Evolutionary conservation across 2,329 filamentous ascomycete species (phyloP).

Genomic region (Fusarium sp.): DNA sequence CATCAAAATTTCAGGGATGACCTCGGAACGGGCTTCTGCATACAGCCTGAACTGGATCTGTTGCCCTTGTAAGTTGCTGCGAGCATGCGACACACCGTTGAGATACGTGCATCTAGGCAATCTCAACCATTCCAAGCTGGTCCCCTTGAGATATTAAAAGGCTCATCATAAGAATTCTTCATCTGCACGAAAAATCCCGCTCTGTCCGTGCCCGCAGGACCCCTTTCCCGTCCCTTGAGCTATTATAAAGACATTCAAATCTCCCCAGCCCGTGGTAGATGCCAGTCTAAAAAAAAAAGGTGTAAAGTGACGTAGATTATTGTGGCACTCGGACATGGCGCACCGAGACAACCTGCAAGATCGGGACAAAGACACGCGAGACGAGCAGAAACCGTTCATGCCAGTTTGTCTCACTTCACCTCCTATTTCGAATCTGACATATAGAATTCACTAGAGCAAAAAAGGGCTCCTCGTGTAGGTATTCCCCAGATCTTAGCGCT

Average conservation of each 20-base stretch:
- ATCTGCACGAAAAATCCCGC: not conserved
- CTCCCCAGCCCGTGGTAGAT: constrained; percentile 16
- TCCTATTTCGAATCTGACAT: not conserved
- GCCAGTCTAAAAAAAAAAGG: constrained; percentile 12
- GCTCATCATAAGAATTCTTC: not conserved
- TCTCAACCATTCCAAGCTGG: constrained; percentile 33
- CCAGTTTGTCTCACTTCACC: constrained; percentile 13
- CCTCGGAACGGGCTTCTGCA: constrained; percentile 21
- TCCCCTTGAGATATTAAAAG: constrained; percentile 7
- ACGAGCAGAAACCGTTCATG: constrained; percentile 5
- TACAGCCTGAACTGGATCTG: constrained; percentile 23
- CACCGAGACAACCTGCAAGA: constrained; percentile 24
- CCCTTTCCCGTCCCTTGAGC: constrained; percentile 2
- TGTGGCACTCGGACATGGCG: constrained; percentile 1
- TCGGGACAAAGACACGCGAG: constrained; percentile 30
- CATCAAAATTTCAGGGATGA: constrained; percentile 1
- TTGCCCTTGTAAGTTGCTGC: constrained; percentile 17
- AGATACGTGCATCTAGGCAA: constrained; percentile 6
- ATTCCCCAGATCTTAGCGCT: constrained; percentile 16
- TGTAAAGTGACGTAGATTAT: constrained; percentile 25
- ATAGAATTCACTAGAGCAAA: not conserved
- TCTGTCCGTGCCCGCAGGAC: not conserved
- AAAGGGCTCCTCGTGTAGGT: not conserved
- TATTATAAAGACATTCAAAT: constrained; percentile 33
- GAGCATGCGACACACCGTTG: constrained; percentile 22